Evolutionary conservation across 169 alveolate genomes (phyloP), one percentile per base, ranked within the genome.

Genomic region (Plasmodium inui): DNA sequence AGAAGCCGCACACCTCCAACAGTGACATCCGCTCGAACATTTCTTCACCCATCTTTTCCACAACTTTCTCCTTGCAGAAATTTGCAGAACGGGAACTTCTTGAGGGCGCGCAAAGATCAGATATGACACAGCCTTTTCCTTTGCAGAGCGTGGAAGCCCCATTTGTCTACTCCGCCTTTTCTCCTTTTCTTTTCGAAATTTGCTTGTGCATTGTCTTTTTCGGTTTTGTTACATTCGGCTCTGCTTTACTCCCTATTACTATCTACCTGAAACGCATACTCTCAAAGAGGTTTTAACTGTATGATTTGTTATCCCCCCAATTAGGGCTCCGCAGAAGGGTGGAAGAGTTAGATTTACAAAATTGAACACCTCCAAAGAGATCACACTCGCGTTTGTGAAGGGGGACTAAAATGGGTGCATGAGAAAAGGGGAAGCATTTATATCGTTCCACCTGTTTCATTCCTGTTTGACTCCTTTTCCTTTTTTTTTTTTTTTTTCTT

Each of bases 51-150:
- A 71, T 79, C 6, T 39, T 41, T 50, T 61, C 26, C 28, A 79
- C 72, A 46, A 17, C 14, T 39, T 76, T 44, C 19, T 4, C 57
- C 26, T 89, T 89, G 53, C 57, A 89, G 94, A 50, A 89, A 37
- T 14, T n/a, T 71, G 46, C 53, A 89, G 34, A 44, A 79, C 8
- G 46, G 71, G 37, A 89, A 80, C 41, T 50, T 28, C 55, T 61
- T 89, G 22, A 89, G 94, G 73, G 32, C 83, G 6, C 72, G 67
- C 61, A 85, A 55, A 85, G 74, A 67, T 71, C 55, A 71, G 70
- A 55, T 83, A 83, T 83, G 32, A 83, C 57, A 50, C 37, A 17
- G 9, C 32, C 73, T 41, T 83, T 83, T 26, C 57, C 41, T 55
- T 28, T 28, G 46, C 46, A 3, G 2, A 19, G 44, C 7, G 41